Conservation (phyloP, 2,329 filamentous ascomycete genomes). For the Phoma sp. region DNA sequence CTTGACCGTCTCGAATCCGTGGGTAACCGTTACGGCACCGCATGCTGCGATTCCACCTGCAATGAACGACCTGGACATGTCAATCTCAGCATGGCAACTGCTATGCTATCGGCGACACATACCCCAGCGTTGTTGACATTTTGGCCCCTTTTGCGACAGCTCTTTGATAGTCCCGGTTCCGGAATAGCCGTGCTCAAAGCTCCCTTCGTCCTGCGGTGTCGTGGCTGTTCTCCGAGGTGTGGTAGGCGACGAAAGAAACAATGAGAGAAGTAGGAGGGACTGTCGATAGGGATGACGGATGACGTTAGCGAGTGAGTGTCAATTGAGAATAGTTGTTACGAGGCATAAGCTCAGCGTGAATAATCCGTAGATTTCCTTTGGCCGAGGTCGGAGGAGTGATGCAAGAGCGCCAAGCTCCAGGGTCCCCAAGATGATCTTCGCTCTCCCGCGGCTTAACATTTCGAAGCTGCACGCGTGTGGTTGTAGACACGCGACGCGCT, state of each 20-base stretch:
- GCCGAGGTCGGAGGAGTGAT: constrained; percentile 21
- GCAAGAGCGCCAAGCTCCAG: constrained; percentile 9
- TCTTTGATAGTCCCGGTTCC: constrained; percentile 1
- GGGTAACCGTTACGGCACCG: constrained; percentile 95
- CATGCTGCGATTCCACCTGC: constrained; percentile 96
- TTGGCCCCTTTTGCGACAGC: constrained; percentile 22
- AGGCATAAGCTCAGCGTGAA: constrained; percentile 7
- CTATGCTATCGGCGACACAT: constrained; percentile 15
- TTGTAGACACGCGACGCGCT: constrained; percentile 12
- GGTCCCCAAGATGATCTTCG: constrained; percentile 11
- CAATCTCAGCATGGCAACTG: not conserved
- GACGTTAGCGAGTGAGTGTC: constrained; percentile 1
- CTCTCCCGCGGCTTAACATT: constrained; percentile 18
- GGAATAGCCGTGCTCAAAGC: constrained; percentile 6
- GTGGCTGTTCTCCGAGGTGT: too few relatives aligned
- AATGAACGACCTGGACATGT: constrained; percentile 76
- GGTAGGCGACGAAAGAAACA: too few relatives aligned
- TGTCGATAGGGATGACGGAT: not conserved
- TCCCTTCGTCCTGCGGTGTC: not conserved
- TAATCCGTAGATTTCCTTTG: constrained; percentile 12
- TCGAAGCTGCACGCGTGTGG: constrained; percentile 11
- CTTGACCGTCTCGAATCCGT: constrained; percentile 99
- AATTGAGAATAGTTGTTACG: constrained; percentile 2
- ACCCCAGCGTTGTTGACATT: constrained; percentile 60
- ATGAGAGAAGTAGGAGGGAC: too few relatives aligned